phyloP scores from a whole-genome alignment of 192 early-diverging fungal species.

The Diversispora eburnea region DNA sequence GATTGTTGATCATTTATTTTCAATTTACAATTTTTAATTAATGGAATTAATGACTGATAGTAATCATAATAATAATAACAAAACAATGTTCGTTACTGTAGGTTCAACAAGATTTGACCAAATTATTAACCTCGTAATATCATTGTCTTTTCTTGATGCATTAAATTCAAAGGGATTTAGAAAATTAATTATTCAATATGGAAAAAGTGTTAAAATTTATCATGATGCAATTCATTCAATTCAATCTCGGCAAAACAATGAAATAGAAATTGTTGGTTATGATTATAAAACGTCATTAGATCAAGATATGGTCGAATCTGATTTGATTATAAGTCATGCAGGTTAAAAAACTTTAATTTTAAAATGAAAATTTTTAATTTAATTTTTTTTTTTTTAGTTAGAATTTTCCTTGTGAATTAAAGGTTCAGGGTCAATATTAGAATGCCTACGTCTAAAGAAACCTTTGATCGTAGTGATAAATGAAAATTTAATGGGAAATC shows the following conservation, averaged over 20 bases:
- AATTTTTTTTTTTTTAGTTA: not conserved
- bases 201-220: conserved; percentile 33
- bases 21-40: too few species aligned
- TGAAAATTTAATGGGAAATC: conserved; percentile 74
- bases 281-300: conserved; percentile 54
- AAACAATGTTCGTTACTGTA: conserved; percentile 75
- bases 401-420: not conserved
- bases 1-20: too few species aligned
- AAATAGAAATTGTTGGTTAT: conserved; percentile 46
- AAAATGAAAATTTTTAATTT: too few species aligned
- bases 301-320: conserved; percentile 56
- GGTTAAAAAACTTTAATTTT: conserved; percentile 35
- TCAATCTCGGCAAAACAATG: not conserved
- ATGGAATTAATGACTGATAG: too few species aligned
- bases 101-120: conserved; percentile 89
- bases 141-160: conserved; percentile 43
- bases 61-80: not conserved
- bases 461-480: conserved; percentile 74
- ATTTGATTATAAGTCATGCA: conserved; percentile 80
- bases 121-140: conserved; percentile 53
- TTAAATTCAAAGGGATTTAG: conserved; percentile 51
- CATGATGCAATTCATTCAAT: not conserved
- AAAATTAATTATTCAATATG: conserved; percentile 68
- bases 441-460: conserved; percentile 65
- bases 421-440: conserved; percentile 82